Base-by-base conservation (phyloP, 441 rosid species). In the Bruguiera hainesii region DNA sequence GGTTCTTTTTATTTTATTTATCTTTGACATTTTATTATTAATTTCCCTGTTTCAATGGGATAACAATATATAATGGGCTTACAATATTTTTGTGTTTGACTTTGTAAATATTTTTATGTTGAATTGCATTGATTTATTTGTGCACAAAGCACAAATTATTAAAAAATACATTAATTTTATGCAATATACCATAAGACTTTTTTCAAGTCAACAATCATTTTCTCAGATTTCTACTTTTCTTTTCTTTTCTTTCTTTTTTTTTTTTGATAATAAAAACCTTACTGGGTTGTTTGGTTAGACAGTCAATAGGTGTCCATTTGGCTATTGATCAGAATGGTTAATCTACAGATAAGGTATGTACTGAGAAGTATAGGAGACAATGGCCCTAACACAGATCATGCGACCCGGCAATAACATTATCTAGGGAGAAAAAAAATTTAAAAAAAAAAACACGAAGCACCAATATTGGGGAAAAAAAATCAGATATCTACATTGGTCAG, bases 381-480 rank as follows among this genome's bases (percentile, higher is more conserved):
- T 39, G 46, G 46, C 15, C 46, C 46, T 39, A 11, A 51, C 35
- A 6, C 15, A 9, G 56, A 48, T 48, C 60, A 65, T 63, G 68
- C 65, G 57, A 64, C 62, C 67, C 71, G 29, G 52, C 71, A 19
- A 6, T 19, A 19, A 11, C 64, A 10, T 37, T 10, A 20, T 29
- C 30, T 39, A 39, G 15, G 3, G 13, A 9, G 2, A 9, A 11
- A 11, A 39, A 39, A 39, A 39, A 37, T 9, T 2, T 9, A 37
- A 8, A 9, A 37, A 1, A 1, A 37, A 9, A 8, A 37, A 1
- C 3, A 57, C 70, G 35, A 51, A 48, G 33, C 60, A 29, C 6
- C n/a, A 51, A 18, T 52, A 19, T 3, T 4, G 11, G 20, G 25
- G 80, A 71, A 79, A 73, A 73, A 71, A 71, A 33, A 80, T 74